phyloP scores from a whole-genome alignment of 495 filamentous ascomycete species.

The Aspergillus haitiensis region DNA sequence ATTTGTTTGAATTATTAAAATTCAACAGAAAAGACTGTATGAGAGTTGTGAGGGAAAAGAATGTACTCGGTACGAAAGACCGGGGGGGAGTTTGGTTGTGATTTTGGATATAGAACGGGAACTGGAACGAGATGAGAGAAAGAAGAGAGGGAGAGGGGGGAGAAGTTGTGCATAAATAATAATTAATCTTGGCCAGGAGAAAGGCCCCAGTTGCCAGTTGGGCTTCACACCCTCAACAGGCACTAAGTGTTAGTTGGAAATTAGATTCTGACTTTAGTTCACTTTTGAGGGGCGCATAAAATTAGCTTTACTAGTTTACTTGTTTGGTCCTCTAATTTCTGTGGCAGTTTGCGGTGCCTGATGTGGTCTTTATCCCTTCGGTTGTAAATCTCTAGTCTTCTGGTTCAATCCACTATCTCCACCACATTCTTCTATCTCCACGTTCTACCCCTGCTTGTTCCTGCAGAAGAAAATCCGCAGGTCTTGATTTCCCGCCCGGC shows the following conservation, averaged over 20 bases:
- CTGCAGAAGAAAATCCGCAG: slow-evolving; percentile 1
- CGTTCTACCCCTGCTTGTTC: slow-evolving; percentile 1
- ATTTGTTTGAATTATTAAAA: slow-evolving; percentile 22
- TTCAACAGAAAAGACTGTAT: slow-evolving; percentile 27
- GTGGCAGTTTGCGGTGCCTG: not conserved
- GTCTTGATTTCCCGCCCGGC: not conserved
- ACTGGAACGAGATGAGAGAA: not conserved
- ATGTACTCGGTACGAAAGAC: slow-evolving; percentile 52
- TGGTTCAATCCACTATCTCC: not conserved
- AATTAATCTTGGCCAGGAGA: not conserved
- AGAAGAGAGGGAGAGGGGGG: not conserved
- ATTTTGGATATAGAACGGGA: not conserved
- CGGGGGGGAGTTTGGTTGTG: slow-evolving; percentile 23
- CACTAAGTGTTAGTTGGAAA: too few relatives aligned
- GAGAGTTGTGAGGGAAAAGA: slow-evolving; percentile 44
- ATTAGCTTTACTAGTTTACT: not conserved
- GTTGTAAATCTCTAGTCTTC: not conserved
- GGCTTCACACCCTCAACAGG: not conserved
- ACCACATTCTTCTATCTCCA: not conserved
- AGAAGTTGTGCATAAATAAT: not conserved
- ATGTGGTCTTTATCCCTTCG: not conserved
- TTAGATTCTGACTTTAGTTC: not conserved
- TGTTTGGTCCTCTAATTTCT: not conserved
- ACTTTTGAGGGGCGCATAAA: not conserved
- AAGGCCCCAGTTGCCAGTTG: not conserved